phyloP scores from a whole-genome alignment of 164 flowering plant genomes.

The Saururus chinensis region DNA sequence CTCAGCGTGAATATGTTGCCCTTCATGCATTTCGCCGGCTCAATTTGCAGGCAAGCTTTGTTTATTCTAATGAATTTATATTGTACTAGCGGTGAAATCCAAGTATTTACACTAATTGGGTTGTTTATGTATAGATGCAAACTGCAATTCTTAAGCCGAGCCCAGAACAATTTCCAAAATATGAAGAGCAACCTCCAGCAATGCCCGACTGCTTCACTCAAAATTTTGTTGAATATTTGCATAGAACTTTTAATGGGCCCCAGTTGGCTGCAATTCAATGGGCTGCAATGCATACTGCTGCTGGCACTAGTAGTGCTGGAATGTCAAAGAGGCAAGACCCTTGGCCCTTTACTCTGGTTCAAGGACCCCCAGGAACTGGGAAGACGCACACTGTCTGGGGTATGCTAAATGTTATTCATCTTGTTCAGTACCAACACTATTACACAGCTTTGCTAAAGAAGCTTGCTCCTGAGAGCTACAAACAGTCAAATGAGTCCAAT shows the following conservation, averaged over 20 bases:
- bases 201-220: conserved; percentile 97
- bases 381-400: conserved; percentile 99
- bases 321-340: conserved; percentile 77
- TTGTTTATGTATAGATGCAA: conserved; percentile 68
- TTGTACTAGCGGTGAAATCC: neutral
- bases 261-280: conserved; percentile 92
- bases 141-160: conserved; percentile 89
- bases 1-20: conserved; percentile 92
- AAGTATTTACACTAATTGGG: neutral
- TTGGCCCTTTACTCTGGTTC: conserved; percentile 99
- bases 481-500: conserved; percentile 52
- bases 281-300: conserved; percentile 99
- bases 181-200: conserved; percentile 81
- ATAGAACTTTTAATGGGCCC: conserved; percentile 69
- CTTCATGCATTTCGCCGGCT: conserved; percentile 94
- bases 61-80: neutral
- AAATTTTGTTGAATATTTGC: conserved; percentile 68
- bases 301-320: conserved; percentile 66
- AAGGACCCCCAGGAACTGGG: conserved; percentile 99
- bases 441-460: conserved; percentile 83
- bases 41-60: conserved; percentile 50
- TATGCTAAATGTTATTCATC: conserved; percentile 96
- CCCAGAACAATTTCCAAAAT: conserved; percentile 85
- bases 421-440: conserved; percentile 93
- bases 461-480: conserved; percentile 88